Base-by-base conservation (phyloP, 768 basidiomycete genomes). In the Leccinellum luteum region DNA sequence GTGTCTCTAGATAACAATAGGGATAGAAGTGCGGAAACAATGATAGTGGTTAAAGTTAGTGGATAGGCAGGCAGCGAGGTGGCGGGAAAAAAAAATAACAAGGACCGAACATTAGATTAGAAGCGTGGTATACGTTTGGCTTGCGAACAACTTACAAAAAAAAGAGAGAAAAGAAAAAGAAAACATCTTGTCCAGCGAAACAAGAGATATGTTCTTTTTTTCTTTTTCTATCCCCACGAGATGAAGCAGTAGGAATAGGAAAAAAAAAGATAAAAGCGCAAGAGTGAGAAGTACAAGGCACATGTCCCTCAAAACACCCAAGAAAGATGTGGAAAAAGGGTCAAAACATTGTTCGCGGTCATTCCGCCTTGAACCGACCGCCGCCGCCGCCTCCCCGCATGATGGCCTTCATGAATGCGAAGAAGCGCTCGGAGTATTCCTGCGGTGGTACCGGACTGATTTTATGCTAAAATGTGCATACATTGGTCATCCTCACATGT, bases 361-460 rank as follows among this genome's bases (percentile, higher is more conserved):
- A 79, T 59, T 79, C 79, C 6, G 74, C 64, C 62, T 79, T 80
- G 74, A 84, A 84, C 48, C 72, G 68, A 57, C 69, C 76, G 15
- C 80, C 83, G 21, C 87, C 88, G 45, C 78, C 90, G 9, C 92
- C 91, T 21, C 90, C 89, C 3, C 86, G 84, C 86, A 94, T 92
- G 65, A 88, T 81, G 23, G 89, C 87, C 69, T 85, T 86, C 86
- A 94, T 87, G 65, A 94, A 94, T 25, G 78, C 58, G 72, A 91
- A 87, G 80, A 99, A 98, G 47, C 97, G 85, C 35, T 91, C 84
- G 4, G 85, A 89, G 69, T 99, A 98, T 64, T 95, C 91, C 7
- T 74, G 64, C 0, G 97, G 94, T 3, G 89, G 88, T 2, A 98
- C 92, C 6, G 95, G 92, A 52, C 92, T 95, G 64, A 98, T 98